Percentiles rank a stretch among this genome's conserved stretches.
Conservation (phyloP, 148 eudicot species). For the Rheum nobile region DNA sequence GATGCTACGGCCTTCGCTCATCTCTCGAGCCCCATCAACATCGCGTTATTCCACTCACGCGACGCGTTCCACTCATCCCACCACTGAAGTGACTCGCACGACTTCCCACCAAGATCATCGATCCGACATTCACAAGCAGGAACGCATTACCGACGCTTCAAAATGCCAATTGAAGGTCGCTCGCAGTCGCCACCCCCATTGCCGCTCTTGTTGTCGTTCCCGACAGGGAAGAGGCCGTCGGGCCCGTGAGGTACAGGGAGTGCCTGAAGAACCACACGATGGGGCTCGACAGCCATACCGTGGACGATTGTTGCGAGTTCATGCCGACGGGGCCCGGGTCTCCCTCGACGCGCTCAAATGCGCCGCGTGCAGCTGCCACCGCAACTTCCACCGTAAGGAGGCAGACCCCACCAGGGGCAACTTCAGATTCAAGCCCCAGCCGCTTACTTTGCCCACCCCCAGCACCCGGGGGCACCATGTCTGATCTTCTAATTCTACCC, state of each 20-base stretch:
- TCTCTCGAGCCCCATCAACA: no score
- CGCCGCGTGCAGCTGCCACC: slow-evolving; percentile 96
- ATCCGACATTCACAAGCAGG: no score
- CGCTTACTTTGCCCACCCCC: slow-evolving; percentile 21
- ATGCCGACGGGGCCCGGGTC: slow-evolving; percentile 56
- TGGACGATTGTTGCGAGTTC: slow-evolving; percentile 92
- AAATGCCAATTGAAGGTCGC: slow-evolving; percentile 15
- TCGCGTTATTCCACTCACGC: no score
- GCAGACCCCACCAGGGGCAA: background rate
- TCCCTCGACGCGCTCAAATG: slow-evolving; percentile 62
- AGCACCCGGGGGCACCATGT: slow-evolving; percentile 16
- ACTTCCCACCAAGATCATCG: no score
- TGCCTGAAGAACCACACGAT: slow-evolving; percentile 86
- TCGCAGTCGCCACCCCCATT: slow-evolving; percentile 9
- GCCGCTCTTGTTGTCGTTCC: background rate
- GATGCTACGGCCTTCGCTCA: no score
- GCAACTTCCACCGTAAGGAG: slow-evolving; percentile 94
- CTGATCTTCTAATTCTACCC: slow-evolving; percentile 31
- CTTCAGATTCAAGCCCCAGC: slow-evolving; percentile 5
- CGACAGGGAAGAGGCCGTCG: slow-evolving; percentile 5
- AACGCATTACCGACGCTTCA: slow-evolving; percentile 16
- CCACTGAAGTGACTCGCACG: no score
- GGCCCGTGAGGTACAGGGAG: slow-evolving; percentile 40
- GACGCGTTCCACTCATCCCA: no score
- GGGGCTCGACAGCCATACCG: slow-evolving; percentile 57